These are phyloP conservation scores for Arbutus unedo DNA, from an alignment of 148 eudicot species.

Conservation along the genomic window DNA sequence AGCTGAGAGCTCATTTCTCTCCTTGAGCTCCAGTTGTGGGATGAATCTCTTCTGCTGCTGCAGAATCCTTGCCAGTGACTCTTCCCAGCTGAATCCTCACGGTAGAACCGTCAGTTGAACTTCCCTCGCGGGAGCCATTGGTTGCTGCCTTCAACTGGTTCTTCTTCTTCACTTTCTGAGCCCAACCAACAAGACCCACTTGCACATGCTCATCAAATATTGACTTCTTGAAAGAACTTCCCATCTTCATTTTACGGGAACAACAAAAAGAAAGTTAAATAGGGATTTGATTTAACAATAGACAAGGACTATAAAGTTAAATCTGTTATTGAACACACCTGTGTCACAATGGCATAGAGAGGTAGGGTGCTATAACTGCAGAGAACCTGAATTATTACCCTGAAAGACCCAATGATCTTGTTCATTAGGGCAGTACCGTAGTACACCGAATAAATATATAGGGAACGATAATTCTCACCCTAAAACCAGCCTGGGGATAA, in stretches of 20 bases:
- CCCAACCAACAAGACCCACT: constrained; percentile 26
- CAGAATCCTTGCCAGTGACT: neutral
- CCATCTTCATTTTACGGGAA: constrained; percentile 24
- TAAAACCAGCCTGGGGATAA: constrained; percentile 1
- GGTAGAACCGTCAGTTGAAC: neutral
- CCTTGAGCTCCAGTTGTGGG: neutral
- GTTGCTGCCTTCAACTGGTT: neutral
- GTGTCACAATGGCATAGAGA: constrained; percentile 7
- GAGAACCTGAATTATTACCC: constrained; percentile 11
- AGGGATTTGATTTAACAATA: neutral
- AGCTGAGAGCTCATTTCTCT: neutral
- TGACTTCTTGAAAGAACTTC: constrained; percentile 29
- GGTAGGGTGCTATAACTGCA: constrained; percentile 8
- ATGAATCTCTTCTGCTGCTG: neutral
- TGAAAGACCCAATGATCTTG: neutral
- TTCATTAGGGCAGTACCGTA: neutral
- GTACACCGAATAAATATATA: neutral
- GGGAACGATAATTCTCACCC: neutral
- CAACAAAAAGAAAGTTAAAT: neutral
- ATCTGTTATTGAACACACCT: neutral
- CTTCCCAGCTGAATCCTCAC: neutral
- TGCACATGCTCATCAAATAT: constrained; percentile 27
- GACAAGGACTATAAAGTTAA: neutral
- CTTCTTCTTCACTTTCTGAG: constrained; percentile 24
- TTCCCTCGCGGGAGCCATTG: neutral